Evolutionary conservation across 495 filamentous ascomycete genomes (phyloP), one percentile per base, ranked within the genome.

Genomic region (Hypoxylon lenormandii): DNA sequence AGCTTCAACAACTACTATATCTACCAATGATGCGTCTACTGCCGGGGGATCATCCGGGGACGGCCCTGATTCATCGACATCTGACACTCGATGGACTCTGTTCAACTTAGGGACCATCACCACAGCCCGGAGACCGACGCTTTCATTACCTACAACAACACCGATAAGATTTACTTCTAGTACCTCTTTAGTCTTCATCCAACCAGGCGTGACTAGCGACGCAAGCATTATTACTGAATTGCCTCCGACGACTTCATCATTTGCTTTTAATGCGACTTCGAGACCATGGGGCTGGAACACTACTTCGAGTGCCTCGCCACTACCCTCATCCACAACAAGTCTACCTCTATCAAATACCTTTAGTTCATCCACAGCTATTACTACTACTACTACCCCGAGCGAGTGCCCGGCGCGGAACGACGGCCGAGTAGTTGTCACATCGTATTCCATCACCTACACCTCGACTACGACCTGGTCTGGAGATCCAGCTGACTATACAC

Each of bases 381-480:
- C 63, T 13, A n/a, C 52, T 30, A 65, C 63, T 13, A n/a, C 52
- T 38, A 56, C 70, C 13, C 57, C 68, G 15, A 72, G 65, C 51
- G 67, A 70, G 47, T 74, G 71, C 58, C 64, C 73, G 26, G 19
- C 52, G 10, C 53, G 42, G 30, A 47, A 56, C 5, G 28, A 46
- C 58, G 73, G 73, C 5, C 48, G 26, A 12, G 18, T 70, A 15
- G 72, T 64, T 0, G 55, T 74, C 45, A 74, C 72, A 47, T 70
- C 56, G 22, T 83, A 80, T 60, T 78, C 77, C 4, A 71, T 83
- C 47, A 63, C 80, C n/a, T 62, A 83, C 69, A 82, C 80, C 3
- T 74, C 73, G 47, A 83, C 82, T 1, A 73, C 76, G 36, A 83
- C 82, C 26, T 82, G 80, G 79, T 74, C 64, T 30, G 80, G 79